Conservation (phyloP, 208 protist species). For the Wallacemonas collosoma region DNA sequence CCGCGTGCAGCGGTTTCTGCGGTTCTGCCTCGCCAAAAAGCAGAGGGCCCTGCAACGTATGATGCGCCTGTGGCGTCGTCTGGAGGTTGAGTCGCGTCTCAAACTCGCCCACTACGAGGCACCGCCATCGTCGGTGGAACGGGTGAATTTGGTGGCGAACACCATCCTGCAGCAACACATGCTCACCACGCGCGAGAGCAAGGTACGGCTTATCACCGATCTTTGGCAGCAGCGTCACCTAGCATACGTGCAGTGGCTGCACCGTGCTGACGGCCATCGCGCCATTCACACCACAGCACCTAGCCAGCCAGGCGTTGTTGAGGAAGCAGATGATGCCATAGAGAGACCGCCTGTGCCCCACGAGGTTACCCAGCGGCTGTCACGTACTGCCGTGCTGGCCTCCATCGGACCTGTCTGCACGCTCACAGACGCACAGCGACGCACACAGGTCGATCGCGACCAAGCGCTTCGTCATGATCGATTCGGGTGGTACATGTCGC, state of each 20-base stretch:
- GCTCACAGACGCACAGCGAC: slow-evolving; percentile 9
- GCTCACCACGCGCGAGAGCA: slow-evolving; percentile 72
- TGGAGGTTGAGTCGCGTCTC: slow-evolving; percentile 67
- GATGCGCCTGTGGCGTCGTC: slow-evolving; percentile 54
- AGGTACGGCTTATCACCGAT: slow-evolving; percentile 62
- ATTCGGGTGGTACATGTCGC: slow-evolving; percentile 83
- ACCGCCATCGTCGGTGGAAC: slow-evolving; percentile 44
- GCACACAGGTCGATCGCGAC: slow-evolving; percentile 4
- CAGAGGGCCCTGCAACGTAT: slow-evolving; percentile 63
- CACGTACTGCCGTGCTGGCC: slow-evolving; percentile 3
- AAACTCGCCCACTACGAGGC: slow-evolving; percentile 63
- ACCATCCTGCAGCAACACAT: slow-evolving; percentile 84
- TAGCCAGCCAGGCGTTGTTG: not conserved
- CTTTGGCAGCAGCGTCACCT: slow-evolving; percentile 44
- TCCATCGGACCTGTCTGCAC: not conserved
- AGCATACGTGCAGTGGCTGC: slow-evolving; percentile 34
- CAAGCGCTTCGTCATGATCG: slow-evolving; percentile 27
- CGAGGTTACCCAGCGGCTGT: not conserved
- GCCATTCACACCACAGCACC: not conserved
- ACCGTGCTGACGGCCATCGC: not conserved
- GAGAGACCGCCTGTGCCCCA: not conserved
- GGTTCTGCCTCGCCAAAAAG: slow-evolving; percentile 53
- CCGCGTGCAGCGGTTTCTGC: slow-evolving; percentile 74
- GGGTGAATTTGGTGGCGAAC: slow-evolving; percentile 65
- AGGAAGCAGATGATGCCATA: not conserved